Conservation (phyloP, 176 grass and related monocot genomes). For the Raddia distichophylla region DNA sequence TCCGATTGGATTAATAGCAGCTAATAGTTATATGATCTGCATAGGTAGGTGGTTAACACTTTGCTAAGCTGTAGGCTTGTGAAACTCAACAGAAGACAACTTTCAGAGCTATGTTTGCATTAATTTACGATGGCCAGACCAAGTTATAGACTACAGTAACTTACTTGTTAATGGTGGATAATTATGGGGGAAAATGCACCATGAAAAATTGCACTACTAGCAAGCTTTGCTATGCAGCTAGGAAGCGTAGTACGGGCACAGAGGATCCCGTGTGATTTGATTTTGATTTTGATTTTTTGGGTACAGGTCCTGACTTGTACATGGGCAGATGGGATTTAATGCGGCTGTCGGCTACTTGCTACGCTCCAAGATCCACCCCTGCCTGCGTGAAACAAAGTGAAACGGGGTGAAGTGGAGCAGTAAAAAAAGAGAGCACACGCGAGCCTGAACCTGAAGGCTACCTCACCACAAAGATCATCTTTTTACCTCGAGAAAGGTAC, state of each 20-base stretch:
- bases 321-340: conserved; percentile 47
- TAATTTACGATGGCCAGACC: background rate
- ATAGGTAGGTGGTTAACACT: background rate
- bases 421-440: background rate
- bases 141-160: too few relatives aligned
- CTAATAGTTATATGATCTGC: too few relatives aligned
- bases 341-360: conserved; percentile 51
- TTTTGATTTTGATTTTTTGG: too few relatives aligned
- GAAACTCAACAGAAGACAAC: background rate
- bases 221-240: too few relatives aligned
- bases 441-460: too few relatives aligned
- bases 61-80: background rate
- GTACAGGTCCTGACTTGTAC: conserved; percentile 19
- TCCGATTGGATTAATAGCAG: background rate
- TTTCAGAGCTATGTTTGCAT: background rate
- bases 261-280: conserved; percentile 9
- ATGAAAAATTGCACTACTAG: too few relatives aligned
- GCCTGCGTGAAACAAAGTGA: conserved; percentile 1
- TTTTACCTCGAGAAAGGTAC: too few relatives aligned
- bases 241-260: background rate
- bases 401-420: background rate
- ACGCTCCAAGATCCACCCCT: conserved; percentile 41
- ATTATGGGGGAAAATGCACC: too few relatives aligned
- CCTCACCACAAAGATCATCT: rapidly evolving
- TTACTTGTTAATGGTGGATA: too few relatives aligned